Evolutionary conservation across 768 basidiomycete species (phyloP), one percentile per base, ranked within the genome.

Genomic region (Tulasnella sp.): DNA sequence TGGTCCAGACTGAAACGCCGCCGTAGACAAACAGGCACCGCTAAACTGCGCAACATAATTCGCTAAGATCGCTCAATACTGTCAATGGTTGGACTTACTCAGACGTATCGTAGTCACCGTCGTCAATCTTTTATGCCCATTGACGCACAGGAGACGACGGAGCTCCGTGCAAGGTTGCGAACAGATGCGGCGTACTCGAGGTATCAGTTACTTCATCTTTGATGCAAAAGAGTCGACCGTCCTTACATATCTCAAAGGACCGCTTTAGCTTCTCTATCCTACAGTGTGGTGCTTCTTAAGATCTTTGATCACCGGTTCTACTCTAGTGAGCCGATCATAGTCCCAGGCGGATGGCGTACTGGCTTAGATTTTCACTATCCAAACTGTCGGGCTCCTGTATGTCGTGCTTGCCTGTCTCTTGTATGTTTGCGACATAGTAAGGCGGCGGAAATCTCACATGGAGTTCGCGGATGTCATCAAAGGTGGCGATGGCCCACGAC

Each of bases 121-220:
- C 64, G 66, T n/a, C 56, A 65, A 8, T 69, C 69, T 5, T 74
- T 71, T 59, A 64, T 65, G 31, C 67, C 71, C 1, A 49, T 68
- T 42, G 73, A 74, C 63, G 63, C 66, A 9, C 65, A 70, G 41
- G 70, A 74, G 55, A 29, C 48, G 53, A 80, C 80, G 22, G 88
- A 92, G 67, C 70, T 92, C 17, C 78, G 89, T 12, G 89, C 89
- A 0, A 76, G 87, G 27, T 82, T 87, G 63, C 76, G 89, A 43
- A 92, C 89, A 0, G 79, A 90, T 53, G 88, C 87, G 15, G 86
- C 88, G 12, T 91, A 91, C 70, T 77, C 76, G 41, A 80, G 88
- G 25, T 38, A 38, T n/a, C n/a, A n/a, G n/a, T n/a, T n/a, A n/a
- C n/a, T n/a, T n/a, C n/a, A n/a, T n/a, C n/a, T n/a, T n/a, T n/a